A percentile compares a stretch with the other conserved stretches of the same genome.
Conservation (phyloP, 176 grass and related monocot genomes). For the Poa pratensis region DNA sequence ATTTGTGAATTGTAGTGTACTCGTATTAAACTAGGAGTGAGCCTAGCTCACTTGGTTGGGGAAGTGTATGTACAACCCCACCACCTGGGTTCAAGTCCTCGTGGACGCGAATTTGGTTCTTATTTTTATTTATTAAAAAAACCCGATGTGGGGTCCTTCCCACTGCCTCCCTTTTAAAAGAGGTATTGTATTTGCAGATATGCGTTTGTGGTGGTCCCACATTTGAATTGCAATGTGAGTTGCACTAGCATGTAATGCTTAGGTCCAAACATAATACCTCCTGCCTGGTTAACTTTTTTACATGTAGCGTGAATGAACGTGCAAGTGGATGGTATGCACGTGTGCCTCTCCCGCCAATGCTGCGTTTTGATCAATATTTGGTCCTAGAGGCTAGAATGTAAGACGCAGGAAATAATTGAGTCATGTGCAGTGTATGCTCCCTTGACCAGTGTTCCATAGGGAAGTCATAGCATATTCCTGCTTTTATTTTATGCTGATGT, state of each 20-base stretch:
- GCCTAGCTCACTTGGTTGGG: not conserved
- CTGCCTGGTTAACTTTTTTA: not conserved
- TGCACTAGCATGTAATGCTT: slow-evolving; percentile 1
- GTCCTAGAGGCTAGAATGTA: not conserved
- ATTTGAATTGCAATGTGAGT: not conserved
- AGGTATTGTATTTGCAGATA: not conserved
- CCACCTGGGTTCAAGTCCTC: not conserved
- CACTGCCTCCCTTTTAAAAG: not conserved
- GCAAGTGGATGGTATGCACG: not conserved
- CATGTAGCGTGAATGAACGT: not conserved
- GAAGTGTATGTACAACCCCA: not conserved
- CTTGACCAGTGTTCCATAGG: slow-evolving; percentile 42
- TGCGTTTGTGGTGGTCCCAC: slow-evolving; percentile 9
- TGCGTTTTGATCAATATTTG: not conserved
- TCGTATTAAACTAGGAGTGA: slow-evolving; percentile 16
- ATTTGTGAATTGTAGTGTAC: slow-evolving; percentile 10
- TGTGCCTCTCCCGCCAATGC: not conserved
- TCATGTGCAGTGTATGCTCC: slow-evolving; percentile 25
- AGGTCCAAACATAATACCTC: not conserved
- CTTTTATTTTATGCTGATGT: slow-evolving; percentile 35
- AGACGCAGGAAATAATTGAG: slow-evolving; percentile 18
- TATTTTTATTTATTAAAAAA: not conserved
- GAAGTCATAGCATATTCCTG: slow-evolving; percentile 52
- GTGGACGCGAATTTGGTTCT: not conserved
- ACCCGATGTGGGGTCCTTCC: not conserved